phyloP scores from a whole-genome alignment of 495 filamentous ascomycete genomes.

The Diplogelasinospora grovesii region DNA sequence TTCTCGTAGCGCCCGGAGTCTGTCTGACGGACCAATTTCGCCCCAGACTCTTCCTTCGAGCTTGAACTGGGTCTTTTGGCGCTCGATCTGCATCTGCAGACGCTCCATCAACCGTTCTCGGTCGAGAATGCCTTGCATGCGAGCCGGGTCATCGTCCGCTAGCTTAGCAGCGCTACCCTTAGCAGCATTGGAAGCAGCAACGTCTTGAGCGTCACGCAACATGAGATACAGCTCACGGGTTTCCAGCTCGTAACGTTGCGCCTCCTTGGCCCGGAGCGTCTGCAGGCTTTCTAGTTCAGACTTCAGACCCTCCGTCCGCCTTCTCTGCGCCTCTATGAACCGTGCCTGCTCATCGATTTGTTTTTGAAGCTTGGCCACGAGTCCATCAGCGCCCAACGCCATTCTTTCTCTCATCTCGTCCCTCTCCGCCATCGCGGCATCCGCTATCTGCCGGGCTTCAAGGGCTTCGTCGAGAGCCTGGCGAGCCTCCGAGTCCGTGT shows the following conservation, averaged over 20 bases:
- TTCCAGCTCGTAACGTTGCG: slow-evolving; percentile 92
- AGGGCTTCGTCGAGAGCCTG: slow-evolving; percentile 85
- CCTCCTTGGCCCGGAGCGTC: slow-evolving; percentile 77
- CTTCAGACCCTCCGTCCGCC: slow-evolving; percentile 81
- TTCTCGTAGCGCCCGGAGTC: slow-evolving; percentile 84
- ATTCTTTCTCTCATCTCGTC: slow-evolving; percentile 94
- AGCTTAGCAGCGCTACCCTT: slow-evolving; percentile 55
- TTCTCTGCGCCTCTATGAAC: slow-evolving; percentile 80
- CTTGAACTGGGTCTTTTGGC: slow-evolving; percentile 97
- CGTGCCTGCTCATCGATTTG: slow-evolving; percentile 86
- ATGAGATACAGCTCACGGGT: slow-evolving; percentile 96
- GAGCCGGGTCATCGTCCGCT: slow-evolving; percentile 58
- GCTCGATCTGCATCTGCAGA: slow-evolving; percentile 87
- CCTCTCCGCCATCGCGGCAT: slow-evolving; percentile 89
- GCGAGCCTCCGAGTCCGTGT: slow-evolving; percentile 91
- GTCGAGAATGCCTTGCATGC: slow-evolving; percentile 89
- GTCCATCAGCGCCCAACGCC: slow-evolving; percentile 85
- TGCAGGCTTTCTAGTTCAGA: slow-evolving; percentile 85
- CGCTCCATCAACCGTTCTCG: slow-evolving; percentile 86
- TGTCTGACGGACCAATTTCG: slow-evolving; percentile 79
- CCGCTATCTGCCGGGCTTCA: slow-evolving; percentile 84
- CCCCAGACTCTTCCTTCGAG: slow-evolving; percentile 93
- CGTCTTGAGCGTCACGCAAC: slow-evolving; percentile 95
- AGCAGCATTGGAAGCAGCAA: slow-evolving; percentile 78
- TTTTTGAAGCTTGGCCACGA: slow-evolving; percentile 88